Base-by-base conservation (phyloP, 179 eudicot species). In the Silene noctiflora region DNA sequence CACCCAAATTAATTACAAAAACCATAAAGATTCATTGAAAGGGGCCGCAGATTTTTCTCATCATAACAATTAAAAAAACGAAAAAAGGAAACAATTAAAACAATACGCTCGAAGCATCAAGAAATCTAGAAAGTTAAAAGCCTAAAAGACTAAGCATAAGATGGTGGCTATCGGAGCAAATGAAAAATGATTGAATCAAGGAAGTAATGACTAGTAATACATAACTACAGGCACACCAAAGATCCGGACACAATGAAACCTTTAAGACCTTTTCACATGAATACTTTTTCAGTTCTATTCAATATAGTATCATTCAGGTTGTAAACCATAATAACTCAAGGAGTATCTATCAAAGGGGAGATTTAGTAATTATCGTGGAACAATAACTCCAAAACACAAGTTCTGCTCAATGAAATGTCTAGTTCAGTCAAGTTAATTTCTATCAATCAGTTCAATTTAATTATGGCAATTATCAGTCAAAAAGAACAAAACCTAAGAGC, bases 401-500 rank as follows among this genome's bases (percentile, higher is more conserved):
- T 70, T 70, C 60, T 33, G 60, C 60, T 70, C 60, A 44, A 44
- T 13, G 17, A 69, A 67, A 33, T 11, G 39, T 13, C 68, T 19
- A 46, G 27, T 69, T 46, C 12, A 46, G 59, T 21, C 8, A 13
- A 11, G 59, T 21, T 4, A 13, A 69, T 12, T 42, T 69, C 11
- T 46, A 17, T 69, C 2, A 58, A 21, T 48, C 31, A 39, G 3
- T n/a, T 35, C 11, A 7, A 67, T 35, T 67, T 21, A 39, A 39
- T 39, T 9, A 39, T 39, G 4, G 16, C 22, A 69, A 69, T 44
- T n/a, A 9, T 42, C 27, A 17, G 51, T 35, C 11, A 35, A 19
- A 65, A 39, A 35, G 27, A 67, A 67, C 25, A 67, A 25, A 46
- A 39, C 17, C 67, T 10, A 63, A 63, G 67, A 63, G 67, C n/a